Evolutionary conservation across 768 basidiomycete genomes (phyloP).

Genomic region (Harrya chromipes): DNA sequence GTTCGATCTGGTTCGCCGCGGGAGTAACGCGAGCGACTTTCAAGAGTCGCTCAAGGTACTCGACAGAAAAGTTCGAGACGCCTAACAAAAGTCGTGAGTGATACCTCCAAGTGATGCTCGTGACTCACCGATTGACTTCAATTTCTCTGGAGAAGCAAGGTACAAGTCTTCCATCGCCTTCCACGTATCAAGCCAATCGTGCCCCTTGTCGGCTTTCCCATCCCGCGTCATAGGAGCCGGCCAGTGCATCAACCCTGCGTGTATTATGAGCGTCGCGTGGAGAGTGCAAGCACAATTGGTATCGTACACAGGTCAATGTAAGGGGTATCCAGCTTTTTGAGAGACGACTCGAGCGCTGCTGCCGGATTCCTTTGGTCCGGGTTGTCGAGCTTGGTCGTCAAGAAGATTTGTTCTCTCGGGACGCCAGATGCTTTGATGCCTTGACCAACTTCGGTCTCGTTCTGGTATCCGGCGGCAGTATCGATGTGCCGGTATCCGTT

Average conservation of each 20-base stretch:
- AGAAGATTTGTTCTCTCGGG: slow-evolving; percentile 68
- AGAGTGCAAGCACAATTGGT: neutral
- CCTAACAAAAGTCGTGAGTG: slow-evolving; percentile 28
- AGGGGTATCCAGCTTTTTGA: slow-evolving; percentile 62
- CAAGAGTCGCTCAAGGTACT: slow-evolving; percentile 60
- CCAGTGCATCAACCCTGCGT: slow-evolving; percentile 76
- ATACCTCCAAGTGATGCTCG: neutral
- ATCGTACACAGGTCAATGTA: slow-evolving; percentile 77
- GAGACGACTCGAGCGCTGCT: slow-evolving; percentile 65
- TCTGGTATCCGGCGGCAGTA: slow-evolving; percentile 66
- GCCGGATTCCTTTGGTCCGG: slow-evolving; percentile 56
- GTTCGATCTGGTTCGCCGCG: slow-evolving; percentile 78
- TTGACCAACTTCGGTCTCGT: slow-evolving; percentile 78
- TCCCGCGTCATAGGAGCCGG: slow-evolving; percentile 68
- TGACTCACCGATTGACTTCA: slow-evolving; percentile 67
- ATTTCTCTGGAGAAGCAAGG: slow-evolving; percentile 63
- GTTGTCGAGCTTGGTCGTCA: slow-evolving; percentile 74
- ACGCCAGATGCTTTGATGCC: slow-evolving; percentile 76
- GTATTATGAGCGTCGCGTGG: neutral
- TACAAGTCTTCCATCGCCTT: slow-evolving; percentile 68
- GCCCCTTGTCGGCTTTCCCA: slow-evolving; percentile 48
- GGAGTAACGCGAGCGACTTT: slow-evolving; percentile 55
- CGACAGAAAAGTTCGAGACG: slow-evolving; percentile 69
- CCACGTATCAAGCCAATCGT: slow-evolving; percentile 78
- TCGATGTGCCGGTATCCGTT: slow-evolving; percentile 74